These are phyloP conservation scores for Plicaturopsis crispa DNA, from an alignment of 768 basidiomycete species.

Conservation along the genomic window DNA sequence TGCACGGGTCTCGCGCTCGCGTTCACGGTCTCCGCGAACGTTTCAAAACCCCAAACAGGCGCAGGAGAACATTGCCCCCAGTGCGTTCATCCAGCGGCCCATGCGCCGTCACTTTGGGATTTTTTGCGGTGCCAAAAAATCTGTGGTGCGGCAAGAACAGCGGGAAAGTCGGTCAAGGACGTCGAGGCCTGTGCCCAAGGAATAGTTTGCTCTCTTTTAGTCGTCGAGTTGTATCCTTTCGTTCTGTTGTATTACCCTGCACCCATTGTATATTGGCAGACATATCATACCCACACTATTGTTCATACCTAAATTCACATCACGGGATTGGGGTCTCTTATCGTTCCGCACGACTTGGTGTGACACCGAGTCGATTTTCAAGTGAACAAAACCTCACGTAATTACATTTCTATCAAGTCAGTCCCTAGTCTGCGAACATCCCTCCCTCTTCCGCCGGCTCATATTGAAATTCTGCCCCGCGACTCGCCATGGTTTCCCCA, in stretches of 20 bases:
- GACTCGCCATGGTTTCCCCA: conserved; percentile 1
- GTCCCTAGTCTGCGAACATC: conserved; percentile 18
- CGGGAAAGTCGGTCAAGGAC: neutral
- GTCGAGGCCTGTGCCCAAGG: neutral
- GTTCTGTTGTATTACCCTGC: neutral
- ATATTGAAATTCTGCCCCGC: neutral
- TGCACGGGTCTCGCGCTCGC: conserved; percentile 10
- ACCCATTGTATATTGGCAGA: neutral
- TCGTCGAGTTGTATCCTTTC: neutral
- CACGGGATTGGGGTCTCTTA: neutral
- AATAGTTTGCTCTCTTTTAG: neutral
- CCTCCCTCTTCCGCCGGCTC: conserved; percentile 13
- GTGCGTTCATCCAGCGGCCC: conserved; percentile 9
- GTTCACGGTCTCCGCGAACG: conserved; percentile 19
- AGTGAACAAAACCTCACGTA: neutral
- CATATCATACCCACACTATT: neutral
- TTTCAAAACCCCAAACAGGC: conserved; percentile 8
- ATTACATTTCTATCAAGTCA: neutral
- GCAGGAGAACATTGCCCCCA: conserved; percentile 8
- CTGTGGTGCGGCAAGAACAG: neutral
- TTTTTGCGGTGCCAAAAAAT: conserved; percentile 25
- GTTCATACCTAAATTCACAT: neutral
- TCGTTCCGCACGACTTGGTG: conserved; percentile 2
- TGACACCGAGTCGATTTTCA: conserved; percentile 4
- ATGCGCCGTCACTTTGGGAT: conserved; percentile 24